Percentiles rank a stretch among this genome's conserved stretches.
Evolutionary conservation across 2,329 filamentous ascomycete species (phyloP).

Genomic region (Colletotrichum salicis): DNA sequence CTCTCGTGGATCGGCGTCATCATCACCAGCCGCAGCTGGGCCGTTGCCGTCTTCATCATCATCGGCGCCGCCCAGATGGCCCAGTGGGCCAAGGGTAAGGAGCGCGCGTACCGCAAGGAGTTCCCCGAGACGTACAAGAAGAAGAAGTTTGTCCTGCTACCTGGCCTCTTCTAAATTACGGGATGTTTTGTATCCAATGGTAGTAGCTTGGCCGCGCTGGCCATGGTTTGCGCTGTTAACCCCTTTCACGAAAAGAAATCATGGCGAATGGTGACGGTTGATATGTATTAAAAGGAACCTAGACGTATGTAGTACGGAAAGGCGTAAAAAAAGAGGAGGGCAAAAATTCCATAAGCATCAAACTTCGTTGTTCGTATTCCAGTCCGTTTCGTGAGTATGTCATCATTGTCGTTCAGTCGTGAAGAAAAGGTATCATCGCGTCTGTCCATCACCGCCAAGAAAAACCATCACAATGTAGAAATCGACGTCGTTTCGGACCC

Average conservation of each 20-base stretch:
- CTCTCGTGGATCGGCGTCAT: constrained; percentile 87
- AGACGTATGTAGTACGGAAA: not conserved
- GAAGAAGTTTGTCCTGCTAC: constrained; percentile 87
- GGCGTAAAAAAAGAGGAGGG: constrained; percentile 10
- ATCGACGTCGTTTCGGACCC: constrained; percentile 52
- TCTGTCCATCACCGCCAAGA: constrained; percentile 14
- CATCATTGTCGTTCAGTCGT: constrained; percentile 23
- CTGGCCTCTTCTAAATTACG: constrained; percentile 72
- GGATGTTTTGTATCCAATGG: not conserved
- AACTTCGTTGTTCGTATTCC: constrained; percentile 6
- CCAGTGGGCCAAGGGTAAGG: constrained; percentile 90
- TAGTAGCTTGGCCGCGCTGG: not conserved
- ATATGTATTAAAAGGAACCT: not conserved
- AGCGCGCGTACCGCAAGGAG: constrained; percentile 87
- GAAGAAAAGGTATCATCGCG: constrained; percentile 35
- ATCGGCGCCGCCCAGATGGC: constrained; percentile 84
- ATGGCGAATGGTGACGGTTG: not conserved
- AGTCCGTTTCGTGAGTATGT: constrained; percentile 8
- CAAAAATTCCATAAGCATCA: not conserved
- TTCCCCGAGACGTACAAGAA: constrained; percentile 95
- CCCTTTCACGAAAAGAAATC: not conserved
- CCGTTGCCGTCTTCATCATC: constrained; percentile 79
- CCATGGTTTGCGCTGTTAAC: not conserved
- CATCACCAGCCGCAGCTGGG: constrained; percentile 81
- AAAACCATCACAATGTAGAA: constrained; percentile 40